These are phyloP conservation scores for Sugiyamaella xylanicola DNA, from an alignment of 1,139 yeast species.

Conservation along the genomic window DNA sequence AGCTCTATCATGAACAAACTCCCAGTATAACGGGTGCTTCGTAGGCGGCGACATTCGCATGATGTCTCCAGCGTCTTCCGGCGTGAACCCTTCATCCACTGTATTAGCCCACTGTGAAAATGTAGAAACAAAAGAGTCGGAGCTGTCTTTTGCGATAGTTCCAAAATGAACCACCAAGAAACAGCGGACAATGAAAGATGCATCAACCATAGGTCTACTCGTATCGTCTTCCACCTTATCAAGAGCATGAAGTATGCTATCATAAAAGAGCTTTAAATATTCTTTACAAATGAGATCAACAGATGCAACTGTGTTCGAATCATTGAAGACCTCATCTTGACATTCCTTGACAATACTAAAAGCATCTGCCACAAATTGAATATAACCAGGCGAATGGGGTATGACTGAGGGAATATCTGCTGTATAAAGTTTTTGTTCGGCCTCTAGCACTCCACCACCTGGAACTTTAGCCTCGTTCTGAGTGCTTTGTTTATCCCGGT, in stretches of 20 bases:
- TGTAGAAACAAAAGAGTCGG: constrained; percentile 26
- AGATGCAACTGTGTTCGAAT: neutral
- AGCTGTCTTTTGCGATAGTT: constrained; percentile 22
- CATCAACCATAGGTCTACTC: constrained; percentile 30
- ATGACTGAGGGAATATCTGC: constrained; percentile 22
- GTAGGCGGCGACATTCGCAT: constrained; percentile 50
- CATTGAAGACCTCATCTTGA: constrained; percentile 11
- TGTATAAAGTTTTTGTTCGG: constrained; percentile 22
- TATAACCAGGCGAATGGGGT: constrained; percentile 17
- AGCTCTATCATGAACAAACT: constrained; percentile 56
- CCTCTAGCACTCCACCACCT: constrained; percentile 12
- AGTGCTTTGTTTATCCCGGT: constrained; percentile 26
- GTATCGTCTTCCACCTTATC: constrained; percentile 21
- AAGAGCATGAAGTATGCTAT: constrained; percentile 19
- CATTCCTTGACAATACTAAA: constrained; percentile 20
- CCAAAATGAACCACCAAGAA: constrained; percentile 30
- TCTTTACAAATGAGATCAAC: constrained; percentile 19
- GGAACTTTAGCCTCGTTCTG: constrained; percentile 32
- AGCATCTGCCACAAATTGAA: constrained; percentile 17
- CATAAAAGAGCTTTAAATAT: constrained; percentile 21
- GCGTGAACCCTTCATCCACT: constrained; percentile 30
- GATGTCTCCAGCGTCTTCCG: constrained; percentile 29
- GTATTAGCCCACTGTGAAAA: constrained; percentile 33
- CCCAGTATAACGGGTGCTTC: constrained; percentile 65
- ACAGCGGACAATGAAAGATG: constrained; percentile 30